Evolutionary conservation across 805 yeast genomes (phyloP).

Genomic region (Candida pseudoglaebosa): DNA sequence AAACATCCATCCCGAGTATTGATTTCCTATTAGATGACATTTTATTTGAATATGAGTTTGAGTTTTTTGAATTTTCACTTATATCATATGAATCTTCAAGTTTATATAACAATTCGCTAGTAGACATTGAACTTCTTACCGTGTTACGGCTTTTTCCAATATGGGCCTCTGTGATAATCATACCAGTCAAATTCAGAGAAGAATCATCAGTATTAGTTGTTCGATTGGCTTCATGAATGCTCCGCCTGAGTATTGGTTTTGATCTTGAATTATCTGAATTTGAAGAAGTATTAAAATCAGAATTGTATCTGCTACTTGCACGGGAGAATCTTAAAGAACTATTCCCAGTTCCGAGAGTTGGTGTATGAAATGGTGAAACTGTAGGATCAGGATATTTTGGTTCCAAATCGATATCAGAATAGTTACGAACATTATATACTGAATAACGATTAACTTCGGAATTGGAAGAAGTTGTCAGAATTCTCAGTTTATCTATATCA

Average conservation of each 20-base stretch:
- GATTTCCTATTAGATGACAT: neutral
- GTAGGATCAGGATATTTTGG: slow-evolving; percentile 20
- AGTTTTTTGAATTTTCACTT: slow-evolving; percentile 1
- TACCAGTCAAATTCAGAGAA: neutral
- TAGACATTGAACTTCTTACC: slow-evolving; percentile 20
- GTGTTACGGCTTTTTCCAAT: neutral
- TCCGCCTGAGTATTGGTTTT: neutral
- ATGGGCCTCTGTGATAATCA: neutral
- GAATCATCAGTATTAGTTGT: neutral
- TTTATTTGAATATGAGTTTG: neutral
- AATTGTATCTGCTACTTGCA: too few relatives aligned
- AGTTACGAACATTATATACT: slow-evolving; percentile 12
- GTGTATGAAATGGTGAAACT: slow-evolving; percentile 9
- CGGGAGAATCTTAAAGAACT: too few relatives aligned
- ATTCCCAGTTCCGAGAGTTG: slow-evolving; percentile 1
- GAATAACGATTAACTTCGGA: slow-evolving; percentile 16
- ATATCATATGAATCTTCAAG: slow-evolving; percentile 16
- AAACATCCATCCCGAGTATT: neutral
- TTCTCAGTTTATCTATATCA: slow-evolving; percentile 10
- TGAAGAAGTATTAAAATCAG: too few relatives aligned
- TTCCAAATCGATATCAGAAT: slow-evolving; percentile 12
- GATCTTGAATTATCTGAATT: neutral
- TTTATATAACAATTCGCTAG: slow-evolving; percentile 27
- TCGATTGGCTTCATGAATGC: neutral
- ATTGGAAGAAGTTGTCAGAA: slow-evolving; percentile 16